Evolutionary conservation across 2,329 filamentous ascomycete species (phyloP).

Genomic region (Mycogone perniciosa): DNA sequence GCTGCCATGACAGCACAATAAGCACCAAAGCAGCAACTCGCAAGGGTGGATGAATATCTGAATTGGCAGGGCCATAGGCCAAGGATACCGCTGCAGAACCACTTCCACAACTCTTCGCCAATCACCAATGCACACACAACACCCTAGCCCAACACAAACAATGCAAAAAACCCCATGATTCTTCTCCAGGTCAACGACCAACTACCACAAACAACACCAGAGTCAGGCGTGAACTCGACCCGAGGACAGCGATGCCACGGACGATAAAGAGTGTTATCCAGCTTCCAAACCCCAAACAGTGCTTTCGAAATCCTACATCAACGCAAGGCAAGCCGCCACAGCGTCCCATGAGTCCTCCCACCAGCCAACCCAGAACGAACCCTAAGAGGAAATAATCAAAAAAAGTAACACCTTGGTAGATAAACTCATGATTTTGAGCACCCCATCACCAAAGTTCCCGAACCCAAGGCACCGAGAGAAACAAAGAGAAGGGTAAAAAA

Average conservation of each 20-base stretch:
- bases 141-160: conserved; percentile 3
- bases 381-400: not conserved
- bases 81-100: conserved; percentile 16
- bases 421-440: conserved; percentile 12
- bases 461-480: conserved; percentile 7
- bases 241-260: not conserved
- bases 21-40: not conserved
- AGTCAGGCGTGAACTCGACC: not conserved
- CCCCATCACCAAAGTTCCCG: conserved; percentile 5
- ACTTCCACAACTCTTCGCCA: conserved; percentile 12
- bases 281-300: not conserved
- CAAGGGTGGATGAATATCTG: conserved; percentile 12
- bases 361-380: not conserved
- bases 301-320: not conserved
- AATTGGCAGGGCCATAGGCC: conserved; percentile 19
- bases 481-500: not conserved
- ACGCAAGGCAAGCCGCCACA: not conserved
- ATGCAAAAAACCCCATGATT: conserved; percentile 9
- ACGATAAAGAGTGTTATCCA: not conserved
- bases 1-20: conserved; percentile 27
- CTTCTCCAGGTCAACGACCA: not conserved
- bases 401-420: not conserved
- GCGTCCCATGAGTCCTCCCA: not conserved
- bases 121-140: conserved; percentile 8
- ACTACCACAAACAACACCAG: not conserved